Evolutionary conservation across 208 protist species (phyloP).

Genomic region (Angomonas desouzai): DNA sequence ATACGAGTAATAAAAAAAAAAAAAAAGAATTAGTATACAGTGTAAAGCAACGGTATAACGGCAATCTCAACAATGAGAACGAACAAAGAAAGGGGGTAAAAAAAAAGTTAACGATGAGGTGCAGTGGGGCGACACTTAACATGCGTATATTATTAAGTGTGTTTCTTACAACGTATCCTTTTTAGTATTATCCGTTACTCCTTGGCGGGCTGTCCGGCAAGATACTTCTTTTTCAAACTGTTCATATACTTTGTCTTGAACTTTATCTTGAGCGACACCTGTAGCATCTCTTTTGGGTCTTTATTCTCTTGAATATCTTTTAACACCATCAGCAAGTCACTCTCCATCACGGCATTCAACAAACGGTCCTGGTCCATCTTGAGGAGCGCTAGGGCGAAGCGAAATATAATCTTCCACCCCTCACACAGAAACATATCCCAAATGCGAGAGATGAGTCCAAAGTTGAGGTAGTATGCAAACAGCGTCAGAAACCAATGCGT

Average conservation of each 20-base stretch:
- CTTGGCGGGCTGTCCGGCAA: neutral
- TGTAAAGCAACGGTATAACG: neutral
- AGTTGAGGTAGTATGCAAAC: constrained; percentile 84
- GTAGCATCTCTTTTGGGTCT: constrained; percentile 40
- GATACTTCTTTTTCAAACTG: constrained; percentile 21
- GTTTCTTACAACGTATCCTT: neutral
- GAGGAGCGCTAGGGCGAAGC: constrained; percentile 76
- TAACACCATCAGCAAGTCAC: constrained; percentile 54
- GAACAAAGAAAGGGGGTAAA: constrained; percentile 15
- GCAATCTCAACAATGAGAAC: constrained; percentile 3
- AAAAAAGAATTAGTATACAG: neutral
- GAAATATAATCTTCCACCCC: constrained; percentile 89
- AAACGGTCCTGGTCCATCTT: constrained; percentile 49
- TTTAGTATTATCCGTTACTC: constrained; percentile 2
- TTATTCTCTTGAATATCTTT: constrained; percentile 65
- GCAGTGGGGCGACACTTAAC: too few relatives aligned
- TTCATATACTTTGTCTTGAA: constrained; percentile 58
- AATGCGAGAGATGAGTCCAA: constrained; percentile 71
- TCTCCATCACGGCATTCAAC: constrained; percentile 32
- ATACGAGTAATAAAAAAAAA: constrained; percentile 9
- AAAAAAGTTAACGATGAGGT: constrained; percentile 4
- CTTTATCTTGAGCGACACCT: constrained; percentile 51
- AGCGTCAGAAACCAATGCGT: constrained; percentile 87
- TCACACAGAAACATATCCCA: constrained; percentile 93
- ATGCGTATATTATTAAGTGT: too few relatives aligned